Evolutionary conservation across 441 rosid genomes (phyloP).

Genomic region (Arabidopsis lyrata): DNA sequence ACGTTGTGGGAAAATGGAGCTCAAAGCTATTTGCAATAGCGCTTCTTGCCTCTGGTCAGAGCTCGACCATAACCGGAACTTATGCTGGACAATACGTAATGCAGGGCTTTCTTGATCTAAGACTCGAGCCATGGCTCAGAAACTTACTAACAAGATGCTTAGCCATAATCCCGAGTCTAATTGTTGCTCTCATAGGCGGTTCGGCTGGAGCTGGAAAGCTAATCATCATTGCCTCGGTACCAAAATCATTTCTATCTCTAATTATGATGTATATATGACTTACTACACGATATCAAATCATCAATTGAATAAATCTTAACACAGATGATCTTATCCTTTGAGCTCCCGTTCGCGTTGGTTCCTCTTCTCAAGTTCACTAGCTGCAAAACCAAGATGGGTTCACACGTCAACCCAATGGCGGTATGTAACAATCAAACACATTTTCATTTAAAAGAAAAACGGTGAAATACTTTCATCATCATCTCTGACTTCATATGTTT

Average conservation of each 20-base stretch:
- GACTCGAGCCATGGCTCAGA: conserved; percentile 80
- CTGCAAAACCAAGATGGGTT: conserved; percentile 89
- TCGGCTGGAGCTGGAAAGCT: conserved; percentile 90
- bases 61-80: conserved; percentile 96
- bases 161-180: conserved; percentile 92
- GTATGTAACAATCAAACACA: conserved; percentile 48
- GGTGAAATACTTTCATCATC: not conserved
- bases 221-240: conserved; percentile 94
- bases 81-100: conserved; percentile 97
- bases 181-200: conserved; percentile 89
- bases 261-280: not conserved
- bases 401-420: conserved; percentile 57
- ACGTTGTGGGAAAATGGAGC: conserved; percentile 90
- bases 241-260: conserved; percentile 22
- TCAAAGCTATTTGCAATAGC: conserved; percentile 86
- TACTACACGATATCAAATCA: conserved; percentile 4
- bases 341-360: conserved; percentile 90
- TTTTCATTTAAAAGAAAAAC: not conserved
- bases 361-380: conserved; percentile 97
- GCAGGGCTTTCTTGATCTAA: conserved; percentile 94
- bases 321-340: conserved; percentile 97
- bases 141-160: conserved; percentile 84
- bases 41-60: conserved; percentile 91
- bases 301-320: not conserved
- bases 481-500: conserved; percentile 4